Evolutionary conservation across 192 early-diverging fungal genomes (phyloP), one percentile per base, ranked within the genome.

Genomic region (Coemansia sp.): DNA sequence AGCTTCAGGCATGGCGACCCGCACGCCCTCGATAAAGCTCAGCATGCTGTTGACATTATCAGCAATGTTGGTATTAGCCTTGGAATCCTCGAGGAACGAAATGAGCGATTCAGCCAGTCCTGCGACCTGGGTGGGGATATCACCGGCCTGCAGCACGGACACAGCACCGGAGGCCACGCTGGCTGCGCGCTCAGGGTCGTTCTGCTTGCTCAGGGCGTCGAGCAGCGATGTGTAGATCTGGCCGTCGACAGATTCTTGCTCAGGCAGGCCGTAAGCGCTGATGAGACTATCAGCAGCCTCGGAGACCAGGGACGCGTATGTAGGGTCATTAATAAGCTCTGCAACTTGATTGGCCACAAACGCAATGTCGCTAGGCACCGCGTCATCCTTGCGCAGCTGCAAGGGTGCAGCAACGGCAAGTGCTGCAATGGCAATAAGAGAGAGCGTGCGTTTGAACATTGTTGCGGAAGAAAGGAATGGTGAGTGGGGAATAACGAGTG

Each of bases 21-120:
- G 23, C 32, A 40, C 29, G 24, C 23, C 16, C 6, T 21, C 58
- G 22, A 60, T 31, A 60, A 60, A 60, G 1, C 6, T 12, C 1
- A 49, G 12, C 18, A 60, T 14, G 12, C 49, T 21, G n/a, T 49
- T n/a, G 8, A 40, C 44, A 30, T 47, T 21, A 10, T 44, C 7
- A 0, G 58, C 58, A 11, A 60, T 38, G 30, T 60, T 60, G 3
- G 46, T 49, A 18, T 49, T 60, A 4, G n/a, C 46, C 5, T 38
- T 47, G 0, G 58, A 7, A n/a, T 60, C 46, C 18, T 16, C 11
- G 21, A 60, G 44, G 32, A 49, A 19, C 3, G 46, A 49, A 0
- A 24, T 21, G 9, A 50, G 19, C 8, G 44, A 32, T 11, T 3
- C 7, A 5, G 31, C 45, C n/a, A 50, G 11, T 4, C 6, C 22